Evolutionary conservation across 2,329 filamentous ascomycete genomes (phyloP).

Genomic region (Seiridium cupressi): DNA sequence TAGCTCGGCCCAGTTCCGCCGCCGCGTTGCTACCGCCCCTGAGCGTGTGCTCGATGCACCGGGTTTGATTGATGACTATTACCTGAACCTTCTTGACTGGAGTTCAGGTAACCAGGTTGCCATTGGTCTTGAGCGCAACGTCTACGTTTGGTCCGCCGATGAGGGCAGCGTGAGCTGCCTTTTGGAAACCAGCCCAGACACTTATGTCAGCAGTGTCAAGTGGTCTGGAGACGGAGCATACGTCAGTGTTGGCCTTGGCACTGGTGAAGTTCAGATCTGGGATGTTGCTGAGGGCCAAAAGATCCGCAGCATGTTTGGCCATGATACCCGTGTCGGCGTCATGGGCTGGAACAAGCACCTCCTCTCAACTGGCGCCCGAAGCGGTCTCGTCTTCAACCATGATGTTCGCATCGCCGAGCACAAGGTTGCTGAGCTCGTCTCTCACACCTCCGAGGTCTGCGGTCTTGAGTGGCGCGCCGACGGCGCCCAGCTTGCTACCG

Average conservation of each 20-base stretch:
- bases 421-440: slow-evolving; percentile 96
- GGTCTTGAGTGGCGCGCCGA: slow-evolving; percentile 97
- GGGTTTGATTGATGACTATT: slow-evolving; percentile 96
- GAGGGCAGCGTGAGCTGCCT: slow-evolving; percentile 86
- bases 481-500: slow-evolving; percentile 93
- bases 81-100: slow-evolving; percentile 98
- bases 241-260: slow-evolving; percentile 90
- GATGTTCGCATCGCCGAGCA: slow-evolving; percentile 96
- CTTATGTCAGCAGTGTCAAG: slow-evolving; percentile 96
- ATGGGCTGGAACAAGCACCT: slow-evolving; percentile 99
- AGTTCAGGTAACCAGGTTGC: slow-evolving; percentile 97
- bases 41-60: slow-evolving; percentile 96
- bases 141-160: slow-evolving; percentile 98
- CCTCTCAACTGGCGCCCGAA: slow-evolving; percentile 90
- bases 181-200: slow-evolving; percentile 83
- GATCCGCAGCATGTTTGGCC: slow-evolving; percentile 97
- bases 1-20: slow-evolving; percentile 80
- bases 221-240: slow-evolving; percentile 98
- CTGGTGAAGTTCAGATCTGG: slow-evolving; percentile 98
- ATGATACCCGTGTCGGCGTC: slow-evolving; percentile 93
- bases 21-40: slow-evolving; percentile 89
- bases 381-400: slow-evolving; percentile 95
- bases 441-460: slow-evolving; percentile 96
- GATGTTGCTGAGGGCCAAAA: slow-evolving; percentile 93
- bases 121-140: slow-evolving; percentile 92